Evolutionary conservation across 2,329 filamentous ascomycete species (phyloP).

Genomic region (Tolypocladium sp.): DNA sequence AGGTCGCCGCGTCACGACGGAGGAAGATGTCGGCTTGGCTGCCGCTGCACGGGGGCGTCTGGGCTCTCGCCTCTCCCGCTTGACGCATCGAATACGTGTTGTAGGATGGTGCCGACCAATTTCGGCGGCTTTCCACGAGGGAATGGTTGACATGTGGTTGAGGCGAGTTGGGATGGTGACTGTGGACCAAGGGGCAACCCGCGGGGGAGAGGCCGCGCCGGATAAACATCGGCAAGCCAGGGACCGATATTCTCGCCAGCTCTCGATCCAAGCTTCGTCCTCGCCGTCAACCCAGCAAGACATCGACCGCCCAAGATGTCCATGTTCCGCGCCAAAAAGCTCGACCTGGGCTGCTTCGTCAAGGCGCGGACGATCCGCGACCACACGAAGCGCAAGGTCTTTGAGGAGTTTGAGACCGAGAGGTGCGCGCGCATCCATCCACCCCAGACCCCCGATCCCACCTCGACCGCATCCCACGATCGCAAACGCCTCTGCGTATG

Average conservation of each 20-base stretch:
- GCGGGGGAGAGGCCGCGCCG: not conserved
- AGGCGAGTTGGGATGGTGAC: not conserved
- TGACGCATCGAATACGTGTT: not conserved
- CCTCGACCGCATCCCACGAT: not conserved
- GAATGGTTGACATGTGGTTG: not conserved
- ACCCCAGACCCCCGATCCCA: not conserved
- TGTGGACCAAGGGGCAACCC: too few relatives aligned
- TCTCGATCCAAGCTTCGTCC: not conserved
- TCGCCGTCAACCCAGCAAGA: not conserved
- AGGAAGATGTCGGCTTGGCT: not conserved
- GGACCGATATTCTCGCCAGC: not conserved
- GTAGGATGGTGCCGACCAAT: not conserved
- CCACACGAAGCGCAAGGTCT: slow-evolving; percentile 93
- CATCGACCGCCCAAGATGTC: slow-evolving; percentile 48
- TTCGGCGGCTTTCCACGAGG: not conserved
- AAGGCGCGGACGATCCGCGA: slow-evolving; percentile 85
- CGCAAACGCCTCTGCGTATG: not conserved
- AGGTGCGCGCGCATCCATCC: slow-evolving; percentile 45
- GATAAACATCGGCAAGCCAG: not conserved
- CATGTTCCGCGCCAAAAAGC: slow-evolving; percentile 82
- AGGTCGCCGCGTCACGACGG: not conserved
- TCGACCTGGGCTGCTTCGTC: slow-evolving; percentile 80
- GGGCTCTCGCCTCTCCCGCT: not conserved
- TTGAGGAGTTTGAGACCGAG: slow-evolving; percentile 77
- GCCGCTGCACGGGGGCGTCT: not conserved